Base-by-base conservation (phyloP, 208 protist genomes). In the Acanthamoeba castellanii region DNA sequence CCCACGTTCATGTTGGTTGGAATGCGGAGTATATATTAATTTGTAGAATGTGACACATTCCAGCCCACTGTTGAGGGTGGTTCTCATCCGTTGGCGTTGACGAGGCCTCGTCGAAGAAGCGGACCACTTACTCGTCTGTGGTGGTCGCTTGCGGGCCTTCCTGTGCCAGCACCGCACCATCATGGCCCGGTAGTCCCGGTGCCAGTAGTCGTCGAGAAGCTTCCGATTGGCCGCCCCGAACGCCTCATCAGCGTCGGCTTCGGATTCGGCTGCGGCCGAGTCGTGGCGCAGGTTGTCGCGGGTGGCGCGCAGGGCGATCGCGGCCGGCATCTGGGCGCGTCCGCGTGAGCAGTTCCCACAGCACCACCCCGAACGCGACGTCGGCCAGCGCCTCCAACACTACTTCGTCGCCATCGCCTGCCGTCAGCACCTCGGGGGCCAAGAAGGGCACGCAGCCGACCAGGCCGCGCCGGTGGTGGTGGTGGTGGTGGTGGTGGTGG, bases 321-420 rank as follows among this genome's bases (percentile, higher is more conserved):
- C 6, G 13, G 70, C 70, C 70, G n/a, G 70, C 32, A 6, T 78
- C 59, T 9, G 70, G 70, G 8, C 37, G 70, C 37, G 30, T 0
- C 1, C 70, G 25, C 6, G 70, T 47, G 70, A 78, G 70, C 1
- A 78, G 25, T n/a, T 78, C 70, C 70, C 70, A 78, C n/a, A 78
- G 70, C 22, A 78, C n/a, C 27, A 78, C 37, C 27, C 70, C 70
- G 20, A 78, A 78, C 11, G 70, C n/a, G 70, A 78, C 70, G 70
- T 78, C 70, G 70, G 70, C 70, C 13, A 78, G 70, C n/a, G 37
- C 70, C 13, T 78, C 59, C 22, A 66, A 14, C 14, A 7, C 59
- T 7, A 27, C 18, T 9, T 66, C 59, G 8, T 66, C 59, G 59
- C 20, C 50, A 57, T 18, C 50, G 50, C 50, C 14, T 11, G 50